phyloP scores from a whole-genome alignment of 1,284 basidiomycete genomes.

The Acaromyces ingoldii region DNA sequence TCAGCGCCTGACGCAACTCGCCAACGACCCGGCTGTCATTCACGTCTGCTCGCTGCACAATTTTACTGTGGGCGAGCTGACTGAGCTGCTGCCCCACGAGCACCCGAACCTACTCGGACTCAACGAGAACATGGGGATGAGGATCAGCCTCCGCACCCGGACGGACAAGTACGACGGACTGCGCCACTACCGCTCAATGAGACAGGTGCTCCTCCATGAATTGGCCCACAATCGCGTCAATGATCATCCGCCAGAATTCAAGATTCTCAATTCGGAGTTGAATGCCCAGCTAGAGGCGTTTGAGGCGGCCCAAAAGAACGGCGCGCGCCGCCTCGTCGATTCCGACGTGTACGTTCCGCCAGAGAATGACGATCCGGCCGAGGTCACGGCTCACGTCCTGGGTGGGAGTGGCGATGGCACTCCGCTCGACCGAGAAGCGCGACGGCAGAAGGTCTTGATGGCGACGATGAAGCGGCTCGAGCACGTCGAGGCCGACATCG shows the following conservation, averaged over 20 bases:
- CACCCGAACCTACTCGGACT: conserved; percentile 37
- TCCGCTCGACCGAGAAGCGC: conserved; percentile 11
- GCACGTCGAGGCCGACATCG: conserved; percentile 12
- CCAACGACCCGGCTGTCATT: conserved; percentile 32
- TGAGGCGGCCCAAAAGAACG: conserved; percentile 16
- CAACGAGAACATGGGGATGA: conserved; percentile 42
- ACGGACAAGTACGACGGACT: conserved; percentile 41
- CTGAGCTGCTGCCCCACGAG: conserved; percentile 43
- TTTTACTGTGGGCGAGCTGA: conserved; percentile 30
- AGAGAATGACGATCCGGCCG: neutral
- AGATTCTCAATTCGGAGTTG: conserved; percentile 39
- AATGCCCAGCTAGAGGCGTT: conserved; percentile 40
- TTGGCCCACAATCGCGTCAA: conserved; percentile 40
- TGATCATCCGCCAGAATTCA: conserved; percentile 45
- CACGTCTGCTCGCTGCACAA: conserved; percentile 39
- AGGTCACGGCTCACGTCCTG: conserved; percentile 4
- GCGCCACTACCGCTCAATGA: conserved; percentile 40
- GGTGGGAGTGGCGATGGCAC: neutral
- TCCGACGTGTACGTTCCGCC: conserved; percentile 27
- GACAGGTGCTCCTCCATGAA: conserved; percentile 43
- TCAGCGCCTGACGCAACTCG: conserved; percentile 25
- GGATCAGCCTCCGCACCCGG: conserved; percentile 36
- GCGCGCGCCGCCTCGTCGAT: conserved; percentile 18
- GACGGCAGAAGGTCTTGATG: conserved; percentile 20
- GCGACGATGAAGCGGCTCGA: conserved; percentile 35